Base-by-base conservation (phyloP, 1,139 yeast genomes). In the Taphrina confusa region DNA sequence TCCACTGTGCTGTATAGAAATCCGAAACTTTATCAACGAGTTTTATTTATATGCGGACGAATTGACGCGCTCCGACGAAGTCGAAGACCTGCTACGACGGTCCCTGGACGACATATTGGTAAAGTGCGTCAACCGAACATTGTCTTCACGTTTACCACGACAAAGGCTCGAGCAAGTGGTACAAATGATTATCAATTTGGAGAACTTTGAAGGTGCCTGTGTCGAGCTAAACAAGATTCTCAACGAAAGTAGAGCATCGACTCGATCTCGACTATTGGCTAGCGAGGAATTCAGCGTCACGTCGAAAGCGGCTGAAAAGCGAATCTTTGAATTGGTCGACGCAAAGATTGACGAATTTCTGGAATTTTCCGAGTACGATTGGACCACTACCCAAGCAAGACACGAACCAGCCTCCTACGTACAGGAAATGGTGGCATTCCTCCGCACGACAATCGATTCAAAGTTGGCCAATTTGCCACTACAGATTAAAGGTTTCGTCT, bases 151-250 rank as follows among this genome's bases (percentile, higher is more conserved):
- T 67, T 78, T 90, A 39, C 78, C 82, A 66, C 61, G 87, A 1
- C 82, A 85, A 28, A 86, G 90, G 63, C 87, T 95, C 70, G 98
- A 92, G 72, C 90, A 90, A 65, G 81, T 90, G 45, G 87, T 96
- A 0, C 97, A 92, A 73, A 88, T 89, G 66, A 78, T 87, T 66
- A 85, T 94, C 62, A 90, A 92, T 70, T 76, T 91, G 68, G 97
- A 92, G 68, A 89, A 88, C 72, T 91, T 91, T 71, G 79, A 86
- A 50, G 74, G 74, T 46, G 82, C 84, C 25, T 75, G 83, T 0
- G 68, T 69, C 36, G 80, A 79, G 62, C 71, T 80, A 44, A 75
- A 79, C 42, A 67, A 67, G 25, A 66, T 71, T 33, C 70, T 66
- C 42, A 65, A 62, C 75, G 76, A 72, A 73, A 72, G 60, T 81